phyloP scores from a whole-genome alignment of 768 basidiomycete genomes.

The Gloeophyllum trabeum region DNA sequence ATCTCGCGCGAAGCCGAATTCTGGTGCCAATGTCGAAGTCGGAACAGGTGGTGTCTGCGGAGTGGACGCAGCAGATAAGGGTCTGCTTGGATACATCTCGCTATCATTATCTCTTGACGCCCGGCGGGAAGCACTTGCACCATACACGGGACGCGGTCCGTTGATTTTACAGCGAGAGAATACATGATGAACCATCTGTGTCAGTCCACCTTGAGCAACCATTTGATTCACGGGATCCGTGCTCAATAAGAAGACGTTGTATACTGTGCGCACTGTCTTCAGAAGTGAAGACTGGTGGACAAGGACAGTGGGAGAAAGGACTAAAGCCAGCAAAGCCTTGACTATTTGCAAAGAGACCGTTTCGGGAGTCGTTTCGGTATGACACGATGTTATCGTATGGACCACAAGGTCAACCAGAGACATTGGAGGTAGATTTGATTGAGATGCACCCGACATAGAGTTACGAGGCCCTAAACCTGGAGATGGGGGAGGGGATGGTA shows the following conservation, averaged over 20 bases:
- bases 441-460: constrained; percentile 31
- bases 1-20: background rate
- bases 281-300: constrained; percentile 95
- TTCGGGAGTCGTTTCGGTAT: constrained; percentile 81
- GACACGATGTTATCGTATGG: constrained; percentile 88
- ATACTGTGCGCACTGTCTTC: constrained; percentile 94
- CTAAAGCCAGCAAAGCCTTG: constrained; percentile 83
- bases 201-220: constrained; percentile 95
- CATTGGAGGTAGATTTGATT: constrained; percentile 42
- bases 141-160: constrained; percentile 2
- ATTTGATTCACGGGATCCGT: constrained; percentile 89
- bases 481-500: constrained; percentile 72
- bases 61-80: constrained; percentile 7
- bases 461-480: constrained; percentile 38
- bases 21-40: background rate
- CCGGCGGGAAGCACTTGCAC: no score
- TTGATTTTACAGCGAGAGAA: constrained; percentile 64
- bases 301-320: constrained; percentile 75
- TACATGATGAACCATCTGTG: constrained; percentile 97
- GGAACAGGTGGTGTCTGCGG: constrained; percentile 2
- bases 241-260: constrained; percentile 93
- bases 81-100: constrained; percentile 10
- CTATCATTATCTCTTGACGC: constrained; percentile 6
- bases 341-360: constrained; percentile 93
- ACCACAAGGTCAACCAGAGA: constrained; percentile 89